Evolutionary conservation across 805 yeast species (phyloP), one percentile per base, ranked within the genome.

Genomic region (Schizosaccharomyces osmophilus): DNA sequence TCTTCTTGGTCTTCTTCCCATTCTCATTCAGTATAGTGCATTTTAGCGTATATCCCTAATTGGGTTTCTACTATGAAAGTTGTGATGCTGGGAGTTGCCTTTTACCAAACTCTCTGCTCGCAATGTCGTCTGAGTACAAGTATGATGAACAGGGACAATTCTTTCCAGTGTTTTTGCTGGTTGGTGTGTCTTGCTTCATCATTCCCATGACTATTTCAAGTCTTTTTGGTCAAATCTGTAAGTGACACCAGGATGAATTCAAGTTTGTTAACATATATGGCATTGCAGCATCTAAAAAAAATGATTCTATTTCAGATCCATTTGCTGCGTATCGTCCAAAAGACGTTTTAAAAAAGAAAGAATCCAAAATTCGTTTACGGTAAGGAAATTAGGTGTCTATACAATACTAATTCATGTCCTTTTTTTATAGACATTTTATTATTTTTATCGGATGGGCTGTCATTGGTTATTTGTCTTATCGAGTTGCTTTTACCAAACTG

Each of bases 91-190:
- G 22, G 26, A n/a, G 26, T 17, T 45, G 51, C 8, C 51, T 45
- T 45, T 45, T 8, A n/a, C 51, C 22, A 45, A 19, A 45, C 22
- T 11, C 22, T 45, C 57, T 24, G 36, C 17, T 51, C 32, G 57
- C 17, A 24, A 51, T 51, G 57, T 51, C 57, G 60, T 26, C 60
- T 29, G 60, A 57, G 39, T 57, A 57, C 60, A 36, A 36, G 31
- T 57, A 57, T 41, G 60, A 57, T 26, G 60, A 57, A 24, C 48
- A 57, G 42, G 60, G 60, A 19, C 19, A 15, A 19, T 57, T 36
- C 45, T 57, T 57, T 36, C 60, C 60, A 13, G 43, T 57, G 26
- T 57, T 57, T 41, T 22, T 57, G 48, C 60, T 57, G 36, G 57
- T 51, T 8, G 31, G 15, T 22, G 36, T 29, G 31, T 29, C 36